These are phyloP conservation scores for Aeminium ludgeri DNA, from an alignment of 495 filamentous ascomycete genomes.

Conservation along the genomic window DNA sequence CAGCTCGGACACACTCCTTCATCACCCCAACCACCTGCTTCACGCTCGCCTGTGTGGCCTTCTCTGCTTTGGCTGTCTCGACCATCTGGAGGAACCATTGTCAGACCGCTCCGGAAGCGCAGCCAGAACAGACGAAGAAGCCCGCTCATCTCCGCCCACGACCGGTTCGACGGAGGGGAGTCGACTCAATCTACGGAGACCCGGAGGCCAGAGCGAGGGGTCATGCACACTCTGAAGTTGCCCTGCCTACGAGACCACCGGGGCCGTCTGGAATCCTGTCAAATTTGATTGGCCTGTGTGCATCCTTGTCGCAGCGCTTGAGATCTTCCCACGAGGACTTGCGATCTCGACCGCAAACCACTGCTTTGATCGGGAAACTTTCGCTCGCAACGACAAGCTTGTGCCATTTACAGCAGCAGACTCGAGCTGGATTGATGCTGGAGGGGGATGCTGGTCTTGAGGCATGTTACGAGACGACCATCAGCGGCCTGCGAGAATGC, in stretches of 20 bases:
- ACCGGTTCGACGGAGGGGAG: background rate
- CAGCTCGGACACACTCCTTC: no score
- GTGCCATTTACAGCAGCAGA: slow-evolving; percentile 3
- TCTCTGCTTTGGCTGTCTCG: slow-evolving; percentile 7
- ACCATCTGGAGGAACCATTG: slow-evolving; percentile 8
- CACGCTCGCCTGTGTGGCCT: slow-evolving; percentile 9
- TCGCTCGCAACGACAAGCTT: slow-evolving; percentile 1
- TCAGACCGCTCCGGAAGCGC: background rate
- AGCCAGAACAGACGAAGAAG: background rate
- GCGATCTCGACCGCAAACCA: background rate
- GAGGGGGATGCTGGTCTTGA: background rate
- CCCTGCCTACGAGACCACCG: background rate
- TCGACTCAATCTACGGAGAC: slow-evolving; percentile 13
- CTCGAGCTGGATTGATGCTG: background rate
- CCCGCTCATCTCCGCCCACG: background rate
- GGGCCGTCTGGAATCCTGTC: background rate
- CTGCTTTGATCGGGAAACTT: slow-evolving; percentile 5
- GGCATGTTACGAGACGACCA: slow-evolving; percentile 3
- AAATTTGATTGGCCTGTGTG: background rate
- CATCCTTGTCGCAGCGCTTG: background rate
- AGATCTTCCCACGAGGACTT: background rate
- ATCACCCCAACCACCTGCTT: slow-evolving; percentile 9
- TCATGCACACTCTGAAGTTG: background rate
- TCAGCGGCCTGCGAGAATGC: background rate
- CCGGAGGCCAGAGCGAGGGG: background rate